These are phyloP conservation scores for Dactylellina drechsleri DNA, from an alignment of 2,329 filamentous ascomycete species.

Conservation along the genomic window DNA sequence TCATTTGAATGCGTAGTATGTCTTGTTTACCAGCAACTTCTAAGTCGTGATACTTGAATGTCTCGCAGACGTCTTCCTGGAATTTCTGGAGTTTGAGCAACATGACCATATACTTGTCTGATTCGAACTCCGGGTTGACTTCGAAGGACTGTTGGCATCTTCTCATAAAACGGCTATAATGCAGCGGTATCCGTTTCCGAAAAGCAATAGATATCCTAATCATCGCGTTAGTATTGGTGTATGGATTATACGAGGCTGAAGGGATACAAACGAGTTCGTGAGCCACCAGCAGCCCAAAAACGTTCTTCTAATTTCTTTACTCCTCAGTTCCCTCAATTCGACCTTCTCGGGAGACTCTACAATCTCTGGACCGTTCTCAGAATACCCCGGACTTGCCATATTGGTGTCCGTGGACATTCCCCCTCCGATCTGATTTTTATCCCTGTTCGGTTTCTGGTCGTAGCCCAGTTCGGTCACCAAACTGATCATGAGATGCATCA, in stretches of 20 bases:
- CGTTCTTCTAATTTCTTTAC: constrained; percentile 57
- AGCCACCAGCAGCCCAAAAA: constrained; percentile 59
- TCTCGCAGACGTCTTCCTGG: constrained; percentile 58
- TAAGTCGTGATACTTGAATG: constrained; percentile 58
- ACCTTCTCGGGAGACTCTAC: constrained; percentile 21
- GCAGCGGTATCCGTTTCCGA: constrained; percentile 58
- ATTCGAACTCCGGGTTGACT: constrained; percentile 51
- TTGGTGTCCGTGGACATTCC: constrained; percentile 5
- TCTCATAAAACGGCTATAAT: constrained; percentile 57
- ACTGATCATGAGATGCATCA: constrained; percentile 60
- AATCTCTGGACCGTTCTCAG: constrained; percentile 20
- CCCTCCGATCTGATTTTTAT: constrained; percentile 12
- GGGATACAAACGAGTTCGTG: constrained; percentile 56
- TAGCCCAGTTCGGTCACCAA: constrained; percentile 59
- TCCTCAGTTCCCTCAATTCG: constrained; percentile 36
- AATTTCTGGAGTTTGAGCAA: constrained; percentile 57
- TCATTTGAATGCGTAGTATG: constrained; percentile 56
- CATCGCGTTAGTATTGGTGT: not conserved
- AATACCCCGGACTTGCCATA: constrained; percentile 23
- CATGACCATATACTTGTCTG: constrained; percentile 58
- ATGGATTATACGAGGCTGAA: not conserved
- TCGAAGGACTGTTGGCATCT: constrained; percentile 56
- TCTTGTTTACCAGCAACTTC: constrained; percentile 55
- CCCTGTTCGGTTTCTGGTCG: constrained; percentile 55
- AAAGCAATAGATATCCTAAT: constrained; percentile 57